Evolutionary conservation across 768 basidiomycete genomes (phyloP).

Genomic region (Suillus placidus): DNA sequence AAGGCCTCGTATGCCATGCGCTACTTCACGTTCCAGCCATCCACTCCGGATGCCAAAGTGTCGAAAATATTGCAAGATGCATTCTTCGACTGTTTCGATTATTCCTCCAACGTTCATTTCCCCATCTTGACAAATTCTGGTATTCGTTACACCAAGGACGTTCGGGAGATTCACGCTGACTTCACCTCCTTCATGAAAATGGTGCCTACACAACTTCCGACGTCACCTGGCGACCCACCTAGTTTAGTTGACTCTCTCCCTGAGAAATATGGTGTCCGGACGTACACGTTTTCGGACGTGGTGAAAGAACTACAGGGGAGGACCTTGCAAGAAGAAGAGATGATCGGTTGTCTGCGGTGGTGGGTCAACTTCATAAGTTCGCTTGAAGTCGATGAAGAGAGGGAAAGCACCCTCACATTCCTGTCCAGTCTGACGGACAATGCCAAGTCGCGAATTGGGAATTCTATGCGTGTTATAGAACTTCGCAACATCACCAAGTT

Average conservation of each 20-base stretch:
- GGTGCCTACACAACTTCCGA: slow-evolving; percentile 59
- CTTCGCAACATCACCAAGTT: slow-evolving; percentile 66
- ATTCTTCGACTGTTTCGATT: slow-evolving; percentile 72
- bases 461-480: slow-evolving; percentile 45
- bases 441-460: background rate
- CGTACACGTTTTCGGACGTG: slow-evolving; percentile 78
- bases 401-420: slow-evolving; percentile 13
- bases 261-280: slow-evolving; percentile 60
- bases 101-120: slow-evolving; percentile 51
- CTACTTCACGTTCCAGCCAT: slow-evolving; percentile 86
- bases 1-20: slow-evolving; percentile 70
- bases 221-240: slow-evolving; percentile 51
- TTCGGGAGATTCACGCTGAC: slow-evolving; percentile 69
- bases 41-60: slow-evolving; percentile 81
- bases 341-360: slow-evolving; percentile 83
- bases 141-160: slow-evolving; percentile 61
- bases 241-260: slow-evolving; percentile 65
- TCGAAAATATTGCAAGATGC: slow-evolving; percentile 65
- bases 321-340: slow-evolving; percentile 68
- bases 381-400: slow-evolving; percentile 29
- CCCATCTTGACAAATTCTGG: slow-evolving; percentile 80
- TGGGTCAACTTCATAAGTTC: slow-evolving; percentile 50
- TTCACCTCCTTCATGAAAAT: slow-evolving; percentile 74
- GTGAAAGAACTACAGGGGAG: slow-evolving; percentile 67
- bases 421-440: slow-evolving; percentile 1